Base-by-base conservation (phyloP, 768 basidiomycete species). In the Pholiota microspora region DNA sequence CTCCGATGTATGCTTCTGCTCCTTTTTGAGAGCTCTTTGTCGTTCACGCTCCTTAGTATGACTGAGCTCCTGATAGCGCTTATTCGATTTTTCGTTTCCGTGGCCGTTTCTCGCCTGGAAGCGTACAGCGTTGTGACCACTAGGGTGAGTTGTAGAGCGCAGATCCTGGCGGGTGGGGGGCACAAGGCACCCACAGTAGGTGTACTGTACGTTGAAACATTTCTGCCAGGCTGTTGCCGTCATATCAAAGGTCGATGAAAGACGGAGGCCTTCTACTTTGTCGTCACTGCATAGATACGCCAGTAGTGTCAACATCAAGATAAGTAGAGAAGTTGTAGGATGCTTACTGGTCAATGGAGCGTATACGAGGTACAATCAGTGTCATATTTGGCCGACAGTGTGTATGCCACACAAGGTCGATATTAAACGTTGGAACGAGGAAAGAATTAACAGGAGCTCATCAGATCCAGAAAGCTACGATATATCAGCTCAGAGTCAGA, bases 351-450 rank as follows among this genome's bases (percentile, higher is more conserved):
- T 85, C 79, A 23, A 86, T 65, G 29, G 72, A 77, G 16, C 75
- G 73, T 0, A 48, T 71, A 74, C 13, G 55, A 62, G 23, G 64
- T 64, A 40, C 80, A 82, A 54, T 85, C 78, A 1, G 55, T 44
- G 4, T 64, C 60, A 59, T 89, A 89, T 32, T 71, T 69, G 1
- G 52, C 54, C 0, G 74, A 73, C 63, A 77, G 54, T 89, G 86
- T 0, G 85, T 86, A 58, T 91, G 88, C 87, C 88, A 89, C 3
- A 77, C 81, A 16, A 91, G 71, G 58, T 89, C 88, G 31, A 90
- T 87, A 56, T 89, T 86, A 15, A 89, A 65, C 0, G 85, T 87
- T 9, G 85, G 83, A 2, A 84, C 82, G 34, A 77, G 71, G 64
- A 81, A 76, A 0, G 71, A 63, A 8, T 60, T 60, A 1, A 79